Conservation (phyloP, 1,139 yeast genomes). For the Suhomyces coccinellae region DNA sequence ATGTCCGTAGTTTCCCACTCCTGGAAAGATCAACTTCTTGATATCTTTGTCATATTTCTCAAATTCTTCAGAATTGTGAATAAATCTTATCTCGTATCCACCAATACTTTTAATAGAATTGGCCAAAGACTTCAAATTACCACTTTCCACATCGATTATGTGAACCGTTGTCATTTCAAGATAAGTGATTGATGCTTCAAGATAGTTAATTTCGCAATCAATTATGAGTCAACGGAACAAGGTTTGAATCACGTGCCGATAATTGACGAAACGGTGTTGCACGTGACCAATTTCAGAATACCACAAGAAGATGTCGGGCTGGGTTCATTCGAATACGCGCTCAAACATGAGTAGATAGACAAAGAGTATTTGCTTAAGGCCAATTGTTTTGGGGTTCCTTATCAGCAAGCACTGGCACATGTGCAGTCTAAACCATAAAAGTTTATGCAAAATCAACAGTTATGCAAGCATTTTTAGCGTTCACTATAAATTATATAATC, state of each 20-base stretch:
- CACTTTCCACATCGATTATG: constrained; percentile 92
- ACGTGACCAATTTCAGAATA: neutral
- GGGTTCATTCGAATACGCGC: too few relatives aligned
- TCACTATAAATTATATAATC: neutral
- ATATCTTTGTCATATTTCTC: constrained; percentile 43
- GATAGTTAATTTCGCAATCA: neutral
- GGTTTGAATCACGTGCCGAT: too few relatives aligned
- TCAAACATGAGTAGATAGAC: too few relatives aligned
- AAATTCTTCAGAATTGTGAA: constrained; percentile 43
- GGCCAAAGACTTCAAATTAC: constrained; percentile 83
- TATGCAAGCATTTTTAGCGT: too few relatives aligned
- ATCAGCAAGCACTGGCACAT: too few relatives aligned
- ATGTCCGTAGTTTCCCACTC: constrained; percentile 96
- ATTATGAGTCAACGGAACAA: neutral
- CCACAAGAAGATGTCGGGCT: too few relatives aligned
- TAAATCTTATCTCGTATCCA: constrained; percentile 53
- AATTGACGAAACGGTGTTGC: neutral
- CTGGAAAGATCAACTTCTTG: constrained; percentile 72
- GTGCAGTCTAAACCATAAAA: too few relatives aligned
- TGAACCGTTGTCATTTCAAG: constrained; percentile 43
- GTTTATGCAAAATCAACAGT: too few relatives aligned
- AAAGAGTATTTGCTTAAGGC: too few relatives aligned
- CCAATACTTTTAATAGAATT: constrained; percentile 85
- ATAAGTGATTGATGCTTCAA: neutral
- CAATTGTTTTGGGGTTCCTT: too few relatives aligned